These are phyloP conservation scores for Leccinum subspadiceum DNA, from an alignment of 1,284 basidiomycete genomes.

Conservation along the genomic window DNA sequence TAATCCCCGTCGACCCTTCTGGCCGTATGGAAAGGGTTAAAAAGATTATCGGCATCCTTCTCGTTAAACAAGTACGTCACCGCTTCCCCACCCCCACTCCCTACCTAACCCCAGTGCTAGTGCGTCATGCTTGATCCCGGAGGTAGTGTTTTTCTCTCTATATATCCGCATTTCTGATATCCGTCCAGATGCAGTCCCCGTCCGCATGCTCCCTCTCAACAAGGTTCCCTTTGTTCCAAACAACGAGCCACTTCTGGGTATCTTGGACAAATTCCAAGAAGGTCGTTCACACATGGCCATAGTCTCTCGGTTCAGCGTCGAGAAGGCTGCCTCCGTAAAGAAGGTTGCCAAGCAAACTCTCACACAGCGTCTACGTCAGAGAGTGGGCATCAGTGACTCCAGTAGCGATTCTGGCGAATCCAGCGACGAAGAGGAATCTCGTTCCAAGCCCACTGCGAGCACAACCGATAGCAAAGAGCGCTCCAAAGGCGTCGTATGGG, in stretches of 20 bases:
- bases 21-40: too few species aligned
- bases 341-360: constrained; percentile 54
- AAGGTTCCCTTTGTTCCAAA: constrained; percentile 81
- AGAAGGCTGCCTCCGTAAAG: constrained; percentile 44
- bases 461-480: constrained; percentile 13
- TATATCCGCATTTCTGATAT: not conserved
- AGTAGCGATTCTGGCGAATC: constrained; percentile 38
- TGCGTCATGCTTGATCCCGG: constrained; percentile 74
- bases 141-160: constrained; percentile 39
- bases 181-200: constrained; percentile 49
- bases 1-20: too few species aligned
- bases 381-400: constrained; percentile 51
- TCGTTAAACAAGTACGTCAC: too few species aligned
- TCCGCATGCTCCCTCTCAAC: constrained; percentile 54
- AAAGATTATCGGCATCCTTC: too few species aligned
- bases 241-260: constrained; percentile 85
- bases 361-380: constrained; percentile 64
- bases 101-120: too few species aligned
- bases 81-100: too few species aligned
- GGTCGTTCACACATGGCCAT: constrained; percentile 92
- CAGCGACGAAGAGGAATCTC: constrained; percentile 39
- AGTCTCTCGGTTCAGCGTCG: constrained; percentile 65
- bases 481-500: constrained; percentile 24
- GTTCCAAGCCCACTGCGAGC: constrained; percentile 16
- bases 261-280: constrained; percentile 90